A percentile compares a stretch with the other conserved stretches of the same genome.
Conservation (phyloP, 2,329 filamentous ascomycete species). For the Cryphonectria japonica region DNA sequence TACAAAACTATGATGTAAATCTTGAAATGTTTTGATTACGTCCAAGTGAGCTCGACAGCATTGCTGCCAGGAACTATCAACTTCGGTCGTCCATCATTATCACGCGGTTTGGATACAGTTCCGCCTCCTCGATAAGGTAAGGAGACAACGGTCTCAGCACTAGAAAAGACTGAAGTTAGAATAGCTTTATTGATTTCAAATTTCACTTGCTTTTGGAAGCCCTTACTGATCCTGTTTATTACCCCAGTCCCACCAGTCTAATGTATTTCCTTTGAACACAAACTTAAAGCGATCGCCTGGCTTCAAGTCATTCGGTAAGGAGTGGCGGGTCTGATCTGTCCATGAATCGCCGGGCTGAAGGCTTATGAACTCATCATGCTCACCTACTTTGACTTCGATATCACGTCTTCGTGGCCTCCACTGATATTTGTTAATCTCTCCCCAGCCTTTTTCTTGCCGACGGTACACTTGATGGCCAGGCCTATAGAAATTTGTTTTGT, state of each 20-base stretch:
- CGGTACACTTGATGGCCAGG: background rate
- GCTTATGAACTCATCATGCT: background rate
- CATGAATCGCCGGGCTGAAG: background rate
- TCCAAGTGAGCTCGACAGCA: background rate
- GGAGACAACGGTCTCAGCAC: background rate
- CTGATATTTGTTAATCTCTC: background rate
- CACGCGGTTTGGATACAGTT: background rate
- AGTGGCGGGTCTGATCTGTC: background rate
- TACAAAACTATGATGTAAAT: background rate
- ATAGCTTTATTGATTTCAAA: background rate
- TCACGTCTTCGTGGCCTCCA: background rate
- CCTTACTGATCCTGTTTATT: background rate
- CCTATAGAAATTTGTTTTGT: background rate
- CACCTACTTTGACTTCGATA: background rate
- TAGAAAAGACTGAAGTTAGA: background rate
- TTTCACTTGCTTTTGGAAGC: background rate
- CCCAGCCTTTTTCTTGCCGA: background rate
- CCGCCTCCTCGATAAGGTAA: background rate
- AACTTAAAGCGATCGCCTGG: background rate
- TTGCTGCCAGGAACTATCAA: slow-evolving; percentile 3
- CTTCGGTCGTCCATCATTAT: slow-evolving; percentile 3
- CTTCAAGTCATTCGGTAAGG: background rate
- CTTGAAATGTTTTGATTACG: background rate
- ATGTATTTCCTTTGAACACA: background rate
- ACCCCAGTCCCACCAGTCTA: slow-evolving; percentile 6